Percentiles rank a stretch among this genome's conserved stretches.
phyloP scores from a whole-genome alignment of 768 basidiomycete genomes.

The Suillus alpinus region DNA sequence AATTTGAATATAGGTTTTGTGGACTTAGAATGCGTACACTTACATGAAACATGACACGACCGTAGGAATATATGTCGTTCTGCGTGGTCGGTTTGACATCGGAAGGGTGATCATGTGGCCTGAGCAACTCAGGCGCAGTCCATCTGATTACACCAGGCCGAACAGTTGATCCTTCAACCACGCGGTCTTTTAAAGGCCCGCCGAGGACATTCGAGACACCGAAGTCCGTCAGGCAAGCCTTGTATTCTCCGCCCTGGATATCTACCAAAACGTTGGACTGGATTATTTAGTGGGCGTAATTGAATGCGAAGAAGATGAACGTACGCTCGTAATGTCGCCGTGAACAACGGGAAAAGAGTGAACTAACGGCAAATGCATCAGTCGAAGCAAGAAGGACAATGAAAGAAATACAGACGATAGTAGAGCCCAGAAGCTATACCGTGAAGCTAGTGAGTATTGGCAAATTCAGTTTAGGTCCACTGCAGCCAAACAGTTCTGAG shows the following conservation, averaged over 20 bases:
- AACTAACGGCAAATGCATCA: background rate
- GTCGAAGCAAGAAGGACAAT: background rate
- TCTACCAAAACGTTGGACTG: constrained; percentile 44
- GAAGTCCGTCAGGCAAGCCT: constrained; percentile 40
- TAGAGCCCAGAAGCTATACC: background rate
- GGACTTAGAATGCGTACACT: background rate
- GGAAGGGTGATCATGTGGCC: background rate
- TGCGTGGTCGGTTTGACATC: constrained; percentile 20
- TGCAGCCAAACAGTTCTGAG: background rate
- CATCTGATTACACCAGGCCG: constrained; percentile 36
- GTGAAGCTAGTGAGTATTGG: background rate
- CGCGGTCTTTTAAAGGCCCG: constrained; percentile 10
- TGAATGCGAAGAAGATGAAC: background rate
- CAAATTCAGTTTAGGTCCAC: background rate
- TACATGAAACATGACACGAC: constrained; percentile 17
- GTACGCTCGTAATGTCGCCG: constrained; percentile 4
- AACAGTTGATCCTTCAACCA: background rate
- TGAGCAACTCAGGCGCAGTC: constrained; percentile 39
- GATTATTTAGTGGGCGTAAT: background rate
- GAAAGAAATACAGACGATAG: background rate
- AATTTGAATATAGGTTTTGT: background rate
- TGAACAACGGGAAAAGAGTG: background rate
- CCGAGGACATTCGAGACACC: constrained; percentile 37
- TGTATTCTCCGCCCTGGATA: constrained; percentile 24
- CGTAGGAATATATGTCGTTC: constrained; percentile 40